Evolutionary conservation across 768 basidiomycete genomes (phyloP), one percentile per base, ranked within the genome.

Genomic region (Trametes elegans): DNA sequence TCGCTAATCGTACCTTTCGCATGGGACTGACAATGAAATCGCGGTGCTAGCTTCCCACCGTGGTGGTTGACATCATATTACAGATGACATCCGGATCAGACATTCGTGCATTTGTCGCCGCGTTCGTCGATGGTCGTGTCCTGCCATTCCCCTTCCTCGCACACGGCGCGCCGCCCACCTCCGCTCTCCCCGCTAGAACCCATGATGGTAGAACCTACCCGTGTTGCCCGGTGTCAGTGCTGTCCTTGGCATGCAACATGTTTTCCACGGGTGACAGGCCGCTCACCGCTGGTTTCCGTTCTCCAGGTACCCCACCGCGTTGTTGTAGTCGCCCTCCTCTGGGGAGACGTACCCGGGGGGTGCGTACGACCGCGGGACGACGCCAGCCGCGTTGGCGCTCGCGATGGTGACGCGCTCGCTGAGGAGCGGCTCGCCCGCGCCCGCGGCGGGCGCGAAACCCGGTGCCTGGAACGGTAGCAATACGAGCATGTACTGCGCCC

Each of bases 211-310:
- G 46, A 39, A 26, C 31, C 16, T 36, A n/a, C 9, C n/a, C n/a
- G n/a, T n/a, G n/a, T n/a, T n/a, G n/a, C n/a, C n/a, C n/a, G n/a
- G n/a, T n/a, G n/a, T n/a, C n/a, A n/a, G n/a, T n/a, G n/a, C n/a
- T n/a, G 38, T 9, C 18, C 19, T 6, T 8, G 21, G 5, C 5
- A 41, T 13, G 40, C 6, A 9, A 13, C 40, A 24, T 23, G 40
- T 35, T 10, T 11, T 9, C 8, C 24, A 43, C 13, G 34, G 40
- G 28, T 34, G 26, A 21, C 10, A 19, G 8, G 13, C 14, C 24
- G 38, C 63, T 51, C 47, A 83, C 60, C 77, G 70, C 61, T 82
- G 80, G 62, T 83, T 81, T 13, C 80, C 78, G 60, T 80, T 82
- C 62, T 81, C 79, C 60, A 81, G 64, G 32, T 79, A 73, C 13